Evolutionary conservation across 192 early-diverging fungal species (phyloP), one percentile per base, ranked within the genome.

Genomic region (Gamsiella multidivaricata): DNA sequence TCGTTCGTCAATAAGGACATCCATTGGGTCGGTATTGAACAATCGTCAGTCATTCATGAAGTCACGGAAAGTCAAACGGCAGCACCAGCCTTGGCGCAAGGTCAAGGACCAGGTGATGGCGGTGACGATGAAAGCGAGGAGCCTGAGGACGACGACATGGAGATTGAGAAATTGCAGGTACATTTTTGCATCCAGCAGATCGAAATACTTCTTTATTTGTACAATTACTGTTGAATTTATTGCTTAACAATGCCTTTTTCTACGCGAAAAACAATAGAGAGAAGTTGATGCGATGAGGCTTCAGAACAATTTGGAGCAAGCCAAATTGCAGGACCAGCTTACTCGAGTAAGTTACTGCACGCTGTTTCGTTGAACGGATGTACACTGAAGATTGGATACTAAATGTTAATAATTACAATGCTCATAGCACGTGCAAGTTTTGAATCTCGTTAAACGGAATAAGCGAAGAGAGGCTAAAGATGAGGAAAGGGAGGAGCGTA

Each of bases 1-100:
- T 79, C 59, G 1, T 87, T 87, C 66, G 87, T 84, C 45, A 82
- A 84, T 51, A 88, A 89, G 70, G 88, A 88, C 33, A 90, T 91
- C 43, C 78, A 71, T 36, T 91, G 90, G 89, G 75, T 86, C 10
- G 88, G 90, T 1, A 80, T 90, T 31, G 83, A 88, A 12, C 75
- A 81, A 18, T 65, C 83, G 37, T 61, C 36, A 18, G 63, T 66
- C 31, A 37, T 72, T n/a, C 37, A 51, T 18, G 73, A 68, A 0
- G 58, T 68, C 20, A 36, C 74, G 1, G 42, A 36, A 23, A n/a
- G 55, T 6, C 51, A 31, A 34, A 31, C 36, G 1, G 64, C 57
- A 14, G 49, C 45, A 15, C 11, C 25, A 25, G 26, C 31, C 10
- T 3, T 62, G 1, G 32, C 32, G 11, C 29, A 20, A 5, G 54